These are phyloP conservation scores for Acanthamoeba castellanii DNA, from an alignment of 208 protist genomes.

Conservation along the genomic window DNA sequence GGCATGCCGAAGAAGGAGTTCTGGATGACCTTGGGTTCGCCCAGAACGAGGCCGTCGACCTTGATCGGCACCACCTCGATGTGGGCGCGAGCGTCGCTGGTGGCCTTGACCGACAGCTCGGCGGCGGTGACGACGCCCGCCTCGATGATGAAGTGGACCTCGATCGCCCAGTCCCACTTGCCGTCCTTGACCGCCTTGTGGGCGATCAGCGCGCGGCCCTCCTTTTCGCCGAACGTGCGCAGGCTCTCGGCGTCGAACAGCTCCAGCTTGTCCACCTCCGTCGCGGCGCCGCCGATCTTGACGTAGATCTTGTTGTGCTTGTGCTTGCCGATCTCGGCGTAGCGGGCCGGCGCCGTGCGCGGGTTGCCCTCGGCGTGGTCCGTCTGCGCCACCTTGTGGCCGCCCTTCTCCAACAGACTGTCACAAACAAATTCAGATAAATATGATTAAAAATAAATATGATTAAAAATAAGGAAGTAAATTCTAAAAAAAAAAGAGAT, in stretches of 20 bases:
- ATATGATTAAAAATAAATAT: no score
- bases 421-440: no score
- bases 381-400: not conserved
- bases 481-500: no score
- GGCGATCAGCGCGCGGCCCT: not conserved
- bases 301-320: constrained; percentile 72
- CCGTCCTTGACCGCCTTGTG: not conserved
- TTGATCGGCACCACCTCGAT: constrained; percentile 22
- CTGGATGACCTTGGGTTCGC: not conserved
- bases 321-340: constrained; percentile 51
- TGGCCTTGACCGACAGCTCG: constrained; percentile 10
- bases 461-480: no score
- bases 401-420: not conserved
- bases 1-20: not conserved
- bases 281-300: not conserved
- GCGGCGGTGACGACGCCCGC: not conserved
- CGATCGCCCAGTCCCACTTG: not conserved
- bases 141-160: constrained; percentile 35
- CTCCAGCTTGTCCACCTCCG: constrained; percentile 19
- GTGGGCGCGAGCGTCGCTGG: not conserved
- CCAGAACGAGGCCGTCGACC: not conserved
- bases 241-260: constrained; percentile 38
- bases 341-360: constrained; percentile 14
- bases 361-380: constrained; percentile 18
- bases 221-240: not conserved